These are phyloP conservation scores for Flaveria bidentis DNA, from an alignment of 129 eudicot species.

Conservation along the genomic window DNA sequence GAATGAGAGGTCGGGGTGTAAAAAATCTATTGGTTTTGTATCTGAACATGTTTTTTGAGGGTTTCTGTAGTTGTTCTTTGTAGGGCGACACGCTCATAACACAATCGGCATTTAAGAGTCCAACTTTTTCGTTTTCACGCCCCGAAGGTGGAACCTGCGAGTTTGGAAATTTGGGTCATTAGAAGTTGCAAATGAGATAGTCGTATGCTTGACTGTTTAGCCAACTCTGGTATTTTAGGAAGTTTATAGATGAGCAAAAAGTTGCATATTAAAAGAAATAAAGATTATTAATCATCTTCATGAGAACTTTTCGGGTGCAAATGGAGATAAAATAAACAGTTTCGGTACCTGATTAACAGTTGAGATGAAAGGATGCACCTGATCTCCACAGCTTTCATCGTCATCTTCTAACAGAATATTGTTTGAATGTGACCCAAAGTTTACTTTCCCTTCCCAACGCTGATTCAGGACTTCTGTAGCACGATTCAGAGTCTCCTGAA, in stretches of 20 bases:
- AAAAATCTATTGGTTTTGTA: slow-evolving; percentile 28
- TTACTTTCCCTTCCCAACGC: slow-evolving; percentile 32
- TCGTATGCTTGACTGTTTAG: not conserved
- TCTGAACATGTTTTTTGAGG: slow-evolving; percentile 27
- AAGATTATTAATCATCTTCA: not conserved
- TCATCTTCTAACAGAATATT: slow-evolving; percentile 21
- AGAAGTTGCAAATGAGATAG: not conserved
- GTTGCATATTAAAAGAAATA: not conserved
- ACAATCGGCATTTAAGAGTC: slow-evolving; percentile 54
- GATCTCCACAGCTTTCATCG: slow-evolving; percentile 37
- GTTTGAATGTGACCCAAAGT: slow-evolving; percentile 17
- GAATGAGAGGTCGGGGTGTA: slow-evolving; percentile 50
- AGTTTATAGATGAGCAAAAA: not conserved
- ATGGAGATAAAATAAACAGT: not conserved
- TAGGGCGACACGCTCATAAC: slow-evolving; percentile 42
- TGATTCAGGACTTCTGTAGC: slow-evolving; percentile 46
- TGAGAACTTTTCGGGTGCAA: not conserved
- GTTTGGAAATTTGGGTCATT: not conserved
- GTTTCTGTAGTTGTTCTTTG: slow-evolving; percentile 41
- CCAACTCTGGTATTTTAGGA: not conserved
- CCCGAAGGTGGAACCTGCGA: slow-evolving; percentile 39
- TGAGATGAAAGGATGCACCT: slow-evolving; percentile 42
- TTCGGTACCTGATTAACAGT: slow-evolving; percentile 39
- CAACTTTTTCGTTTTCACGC: slow-evolving; percentile 32
- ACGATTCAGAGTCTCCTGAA: slow-evolving; percentile 38